These are phyloP conservation scores for Mycena kentingensis DNA, from an alignment of 768 basidiomycete genomes.

Conservation along the genomic window DNA sequence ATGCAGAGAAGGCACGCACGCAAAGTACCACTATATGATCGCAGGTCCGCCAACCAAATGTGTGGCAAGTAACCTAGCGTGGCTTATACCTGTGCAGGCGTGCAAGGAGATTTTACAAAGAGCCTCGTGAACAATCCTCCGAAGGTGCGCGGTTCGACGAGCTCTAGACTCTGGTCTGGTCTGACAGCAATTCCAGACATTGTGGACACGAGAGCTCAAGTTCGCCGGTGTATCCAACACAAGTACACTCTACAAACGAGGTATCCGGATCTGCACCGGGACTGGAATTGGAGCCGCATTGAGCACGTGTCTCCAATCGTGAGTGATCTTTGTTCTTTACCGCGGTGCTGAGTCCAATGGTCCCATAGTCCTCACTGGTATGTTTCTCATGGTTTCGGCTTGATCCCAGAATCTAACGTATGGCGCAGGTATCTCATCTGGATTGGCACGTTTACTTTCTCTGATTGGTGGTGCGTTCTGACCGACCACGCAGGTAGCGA, in stretches of 20 bases:
- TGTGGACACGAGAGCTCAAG: no score
- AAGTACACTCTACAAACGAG: slow-evolving; percentile 75
- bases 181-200: no score
- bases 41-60: slow-evolving; percentile 56
- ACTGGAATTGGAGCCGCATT: slow-evolving; percentile 81
- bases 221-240: slow-evolving; percentile 82
- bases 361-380: slow-evolving; percentile 73
- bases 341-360: no score
- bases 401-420: background rate
- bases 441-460: slow-evolving; percentile 65
- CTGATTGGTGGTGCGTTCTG: no score
- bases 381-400: slow-evolving; percentile 22
- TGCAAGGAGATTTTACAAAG: slow-evolving; percentile 76
- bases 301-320: slow-evolving; percentile 51
- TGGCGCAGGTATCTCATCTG: slow-evolving; percentile 70
- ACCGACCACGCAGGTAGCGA: slow-evolving; percentile 79
- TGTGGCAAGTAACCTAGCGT: background rate
- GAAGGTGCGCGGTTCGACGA: no score
- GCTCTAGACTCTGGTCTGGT: no score
- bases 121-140: slow-evolving; percentile 72
- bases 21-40: slow-evolving; percentile 80
- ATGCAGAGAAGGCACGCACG: slow-evolving; percentile 65
- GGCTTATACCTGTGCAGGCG: slow-evolving; percentile 6
- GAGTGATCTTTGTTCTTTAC: background rate
- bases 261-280: slow-evolving; percentile 81